Conservation (phyloP, 1,284 basidiomycete species). For the Leccinum solheimii region DNA sequence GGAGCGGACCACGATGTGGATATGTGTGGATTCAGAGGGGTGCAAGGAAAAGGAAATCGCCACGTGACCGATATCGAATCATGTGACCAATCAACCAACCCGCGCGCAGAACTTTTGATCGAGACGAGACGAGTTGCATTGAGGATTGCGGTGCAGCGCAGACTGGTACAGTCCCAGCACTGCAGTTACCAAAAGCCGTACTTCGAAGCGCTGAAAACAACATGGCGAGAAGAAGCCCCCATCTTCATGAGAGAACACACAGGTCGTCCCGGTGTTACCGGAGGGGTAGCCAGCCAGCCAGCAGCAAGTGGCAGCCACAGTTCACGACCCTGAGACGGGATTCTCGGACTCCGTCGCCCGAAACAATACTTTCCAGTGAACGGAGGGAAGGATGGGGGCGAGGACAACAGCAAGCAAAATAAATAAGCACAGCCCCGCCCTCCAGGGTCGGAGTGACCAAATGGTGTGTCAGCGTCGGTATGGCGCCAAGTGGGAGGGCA, state of each 20-base stretch:
- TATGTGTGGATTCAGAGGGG: background rate
- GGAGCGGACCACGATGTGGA: slow-evolving; percentile 21
- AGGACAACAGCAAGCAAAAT: slow-evolving; percentile 3
- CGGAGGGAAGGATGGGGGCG: background rate
- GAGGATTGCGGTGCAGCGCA: background rate
- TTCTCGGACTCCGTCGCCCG: slow-evolving; percentile 6
- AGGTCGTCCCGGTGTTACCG: background rate
- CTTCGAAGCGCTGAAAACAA: background rate
- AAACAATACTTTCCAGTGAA: background rate
- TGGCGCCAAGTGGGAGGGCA: slow-evolving; percentile 15
- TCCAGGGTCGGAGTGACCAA: background rate
- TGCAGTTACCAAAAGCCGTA: background rate
- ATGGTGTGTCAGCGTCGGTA: slow-evolving; percentile 17
- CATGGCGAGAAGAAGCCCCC: background rate
- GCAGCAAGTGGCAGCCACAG: background rate
- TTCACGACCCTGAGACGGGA: background rate
- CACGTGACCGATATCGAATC: slow-evolving; percentile 11
- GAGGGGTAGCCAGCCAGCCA: background rate
- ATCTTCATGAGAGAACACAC: background rate
- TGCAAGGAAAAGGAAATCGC: background rate
- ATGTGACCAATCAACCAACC: background rate
- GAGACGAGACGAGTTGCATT: background rate
- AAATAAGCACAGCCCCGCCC: slow-evolving; percentile 16
- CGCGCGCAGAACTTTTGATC: background rate
- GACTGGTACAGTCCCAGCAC: background rate